A percentile compares a stretch with the other conserved stretches of the same genome.
These are phyloP conservation scores for Kwoniella bestiolae DNA, from an alignment of 768 basidiomycete genomes.

Conservation along the genomic window DNA sequence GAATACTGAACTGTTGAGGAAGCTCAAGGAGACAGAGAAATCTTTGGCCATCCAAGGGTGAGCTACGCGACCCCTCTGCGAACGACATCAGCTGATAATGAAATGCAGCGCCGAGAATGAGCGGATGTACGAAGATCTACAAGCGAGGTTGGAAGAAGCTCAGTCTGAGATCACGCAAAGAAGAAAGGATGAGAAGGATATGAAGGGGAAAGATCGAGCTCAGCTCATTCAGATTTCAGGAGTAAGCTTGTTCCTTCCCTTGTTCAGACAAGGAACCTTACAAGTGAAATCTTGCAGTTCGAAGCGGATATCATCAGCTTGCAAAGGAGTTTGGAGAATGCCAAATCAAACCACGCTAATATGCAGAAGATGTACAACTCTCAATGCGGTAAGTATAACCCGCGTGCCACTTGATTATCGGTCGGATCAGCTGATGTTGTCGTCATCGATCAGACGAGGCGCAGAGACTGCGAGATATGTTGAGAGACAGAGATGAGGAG, in stretches of 20 bases:
- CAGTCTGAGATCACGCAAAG: conserved; percentile 74
- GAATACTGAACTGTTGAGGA: conserved; percentile 75
- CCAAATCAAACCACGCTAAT: conserved; percentile 72
- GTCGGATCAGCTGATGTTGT: conserved; percentile 11
- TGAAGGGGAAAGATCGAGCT: conserved; percentile 78
- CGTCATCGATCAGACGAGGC: conserved; percentile 65
- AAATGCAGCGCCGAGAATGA: conserved; percentile 66
- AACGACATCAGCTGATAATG: conserved; percentile 8
- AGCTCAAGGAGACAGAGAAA: conserved; percentile 74
- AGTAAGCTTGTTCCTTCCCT: conserved; percentile 54
- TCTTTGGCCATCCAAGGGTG: conserved; percentile 63
- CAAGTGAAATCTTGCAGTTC: conserved; percentile 28
- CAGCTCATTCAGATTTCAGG: conserved; percentile 33
- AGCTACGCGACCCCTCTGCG: not conserved
- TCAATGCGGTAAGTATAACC: conserved; percentile 78
- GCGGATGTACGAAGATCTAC: conserved; percentile 78
- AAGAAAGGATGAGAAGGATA: conserved; percentile 90
- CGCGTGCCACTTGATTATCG: no score
- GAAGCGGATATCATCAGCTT: conserved; percentile 81
- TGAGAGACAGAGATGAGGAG: conserved; percentile 75
- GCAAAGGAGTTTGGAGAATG: conserved; percentile 72
- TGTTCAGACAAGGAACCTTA: not conserved
- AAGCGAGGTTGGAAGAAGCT: conserved; percentile 75
- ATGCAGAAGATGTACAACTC: conserved; percentile 88
- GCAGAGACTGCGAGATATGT: conserved; percentile 74